Conservation (phyloP, 345 rosid genomes). For the Lumnitzera racemosa region DNA sequence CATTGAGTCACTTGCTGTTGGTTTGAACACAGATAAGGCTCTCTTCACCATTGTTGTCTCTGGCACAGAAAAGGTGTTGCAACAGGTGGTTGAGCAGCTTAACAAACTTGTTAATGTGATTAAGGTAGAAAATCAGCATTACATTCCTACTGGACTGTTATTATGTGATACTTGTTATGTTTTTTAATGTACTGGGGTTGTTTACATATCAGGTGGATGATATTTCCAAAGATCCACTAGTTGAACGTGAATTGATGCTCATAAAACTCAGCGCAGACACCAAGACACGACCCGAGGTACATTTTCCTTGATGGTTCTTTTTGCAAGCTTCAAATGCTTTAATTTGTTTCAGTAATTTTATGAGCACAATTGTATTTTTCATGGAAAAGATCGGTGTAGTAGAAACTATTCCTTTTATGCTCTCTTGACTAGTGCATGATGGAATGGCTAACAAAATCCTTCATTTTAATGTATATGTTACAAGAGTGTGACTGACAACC, state of each 20-base stretch:
- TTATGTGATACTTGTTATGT: not conserved
- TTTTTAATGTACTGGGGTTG: not conserved
- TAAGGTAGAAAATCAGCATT: slow-evolving; percentile 35
- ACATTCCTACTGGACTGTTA: too few relatives aligned
- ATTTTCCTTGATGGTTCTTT: too few relatives aligned
- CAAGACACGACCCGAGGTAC: slow-evolving; percentile 58
- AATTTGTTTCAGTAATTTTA: too few relatives aligned
- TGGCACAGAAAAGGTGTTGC: slow-evolving; percentile 75
- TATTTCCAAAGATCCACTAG: slow-evolving; percentile 81
- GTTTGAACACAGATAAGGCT: slow-evolving; percentile 86
- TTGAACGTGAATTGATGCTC: slow-evolving; percentile 94
- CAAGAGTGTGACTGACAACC: too few relatives aligned
- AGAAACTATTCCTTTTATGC: too few relatives aligned
- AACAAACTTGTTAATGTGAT: slow-evolving; percentile 94
- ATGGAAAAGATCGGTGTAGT: too few relatives aligned
- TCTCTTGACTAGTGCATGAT: too few relatives aligned
- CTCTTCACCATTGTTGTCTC: slow-evolving; percentile 86
- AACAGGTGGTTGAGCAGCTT: slow-evolving; percentile 87
- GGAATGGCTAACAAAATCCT: too few relatives aligned
- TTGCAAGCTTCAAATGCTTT: too few relatives aligned
- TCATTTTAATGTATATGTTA: too few relatives aligned
- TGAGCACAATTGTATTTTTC: too few relatives aligned
- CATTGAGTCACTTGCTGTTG: slow-evolving; percentile 98
- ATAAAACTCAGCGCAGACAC: slow-evolving; percentile 65
- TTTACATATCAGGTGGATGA: slow-evolving; percentile 63